phyloP scores from a whole-genome alignment of 495 filamentous ascomycete genomes.

The Pyrenula massariospora region DNA sequence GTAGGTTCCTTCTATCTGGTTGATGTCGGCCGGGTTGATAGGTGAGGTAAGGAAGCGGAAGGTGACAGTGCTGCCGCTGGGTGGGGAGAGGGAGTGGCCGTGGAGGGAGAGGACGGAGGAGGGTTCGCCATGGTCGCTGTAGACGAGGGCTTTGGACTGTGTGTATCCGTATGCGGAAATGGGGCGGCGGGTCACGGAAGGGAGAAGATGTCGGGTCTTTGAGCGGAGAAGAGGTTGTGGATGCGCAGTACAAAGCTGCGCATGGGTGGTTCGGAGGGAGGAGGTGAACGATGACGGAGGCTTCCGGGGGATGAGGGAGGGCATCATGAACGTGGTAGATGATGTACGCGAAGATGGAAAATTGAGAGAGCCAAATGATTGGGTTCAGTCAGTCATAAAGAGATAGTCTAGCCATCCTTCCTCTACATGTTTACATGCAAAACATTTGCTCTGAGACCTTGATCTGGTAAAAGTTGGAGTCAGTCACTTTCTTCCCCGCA shows the following conservation, averaged over 20 bases:
- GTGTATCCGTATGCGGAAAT: slow-evolving; percentile 89
- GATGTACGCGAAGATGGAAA: too few species aligned
- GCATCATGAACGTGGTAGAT: background rate
- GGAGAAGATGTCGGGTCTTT: background rate
- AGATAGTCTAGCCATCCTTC: too few species aligned
- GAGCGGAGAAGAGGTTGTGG: background rate
- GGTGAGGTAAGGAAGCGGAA: slow-evolving; percentile 74
- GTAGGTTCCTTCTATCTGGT: slow-evolving; percentile 95
- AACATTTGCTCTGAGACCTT: too few species aligned
- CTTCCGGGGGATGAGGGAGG: background rate
- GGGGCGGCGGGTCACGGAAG: slow-evolving; percentile 13
- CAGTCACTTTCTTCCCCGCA: too few species aligned
- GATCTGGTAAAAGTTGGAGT: too few species aligned
- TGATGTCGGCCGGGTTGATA: slow-evolving; percentile 95
- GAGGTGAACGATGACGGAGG: background rate
- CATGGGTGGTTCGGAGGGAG: background rate
- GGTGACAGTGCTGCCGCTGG: slow-evolving; percentile 47
- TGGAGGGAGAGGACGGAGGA: slow-evolving; percentile 73
- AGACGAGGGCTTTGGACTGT: slow-evolving; percentile 87
- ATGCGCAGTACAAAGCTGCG: background rate
- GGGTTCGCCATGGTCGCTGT: slow-evolving; percentile 76
- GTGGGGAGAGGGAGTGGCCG: slow-evolving; percentile 68
- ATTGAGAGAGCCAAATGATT: too few species aligned
- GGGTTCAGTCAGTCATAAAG: too few species aligned
- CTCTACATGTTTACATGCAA: too few species aligned